phyloP scores from a whole-genome alignment of 441 rosid genomes.

The Erodium moschatum region DNA sequence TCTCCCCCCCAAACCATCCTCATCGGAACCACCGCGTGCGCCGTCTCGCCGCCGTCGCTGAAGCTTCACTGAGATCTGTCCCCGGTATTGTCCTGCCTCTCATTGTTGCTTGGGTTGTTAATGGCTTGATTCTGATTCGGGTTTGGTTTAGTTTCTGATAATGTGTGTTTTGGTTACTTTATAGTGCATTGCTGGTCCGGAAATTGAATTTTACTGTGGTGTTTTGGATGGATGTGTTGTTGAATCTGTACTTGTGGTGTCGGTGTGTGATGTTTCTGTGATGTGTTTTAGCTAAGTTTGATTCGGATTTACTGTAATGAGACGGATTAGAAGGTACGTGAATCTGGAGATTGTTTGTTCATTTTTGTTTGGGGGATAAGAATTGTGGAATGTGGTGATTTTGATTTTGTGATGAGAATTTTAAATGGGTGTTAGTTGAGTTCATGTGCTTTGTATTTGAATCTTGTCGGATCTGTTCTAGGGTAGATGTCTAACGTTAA shows the following conservation, averaged over 20 bases:
- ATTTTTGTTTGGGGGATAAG: neutral
- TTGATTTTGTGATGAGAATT: neutral
- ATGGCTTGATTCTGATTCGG: constrained; percentile 13
- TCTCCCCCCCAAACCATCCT: neutral
- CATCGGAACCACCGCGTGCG: neutral
- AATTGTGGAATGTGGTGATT: neutral
- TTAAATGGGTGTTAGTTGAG: neutral
- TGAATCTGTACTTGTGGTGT: constrained; percentile 7
- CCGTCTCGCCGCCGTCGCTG: neutral
- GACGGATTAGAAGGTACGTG: neutral
- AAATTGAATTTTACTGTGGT: constrained; percentile 3
- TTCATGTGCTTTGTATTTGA: neutral
- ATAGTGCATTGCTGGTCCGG: constrained; percentile 20
- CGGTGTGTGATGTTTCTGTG: too few relatives aligned
- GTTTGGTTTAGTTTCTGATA: constrained; percentile 1
- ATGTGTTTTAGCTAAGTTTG: neutral
- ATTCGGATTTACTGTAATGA: neutral
- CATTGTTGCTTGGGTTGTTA: neutral
- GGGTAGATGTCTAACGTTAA: too few relatives aligned
- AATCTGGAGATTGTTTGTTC: neutral
- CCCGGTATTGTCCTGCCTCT: neutral
- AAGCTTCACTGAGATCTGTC: neutral
- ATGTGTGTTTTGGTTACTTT: constrained; percentile 2
- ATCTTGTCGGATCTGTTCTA: neutral
- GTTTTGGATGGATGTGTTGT: neutral